Base-by-base conservation (phyloP, 1,284 basidiomycete genomes). In the Caloboletus firmus region DNA sequence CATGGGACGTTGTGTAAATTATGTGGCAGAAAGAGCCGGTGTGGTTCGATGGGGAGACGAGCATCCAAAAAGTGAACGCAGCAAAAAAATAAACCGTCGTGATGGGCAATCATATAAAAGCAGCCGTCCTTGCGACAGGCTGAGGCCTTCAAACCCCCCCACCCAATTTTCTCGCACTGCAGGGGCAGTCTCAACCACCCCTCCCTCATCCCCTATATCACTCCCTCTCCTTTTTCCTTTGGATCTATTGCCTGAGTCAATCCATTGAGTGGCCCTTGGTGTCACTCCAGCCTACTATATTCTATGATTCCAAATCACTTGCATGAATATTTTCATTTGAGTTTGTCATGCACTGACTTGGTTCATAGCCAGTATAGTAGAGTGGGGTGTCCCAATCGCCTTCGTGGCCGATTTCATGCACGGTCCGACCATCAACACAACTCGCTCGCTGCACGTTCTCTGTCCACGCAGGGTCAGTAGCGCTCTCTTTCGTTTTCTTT, bases 311-410 rank as follows among this genome's bases (percentile, higher is more conserved):
- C 71, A 70, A 71, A 53, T 68, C 59, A 63, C 26, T 44, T 36
- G 58, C 53, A 34, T 51, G 53, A 42, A 55, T 66, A 62, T 45
- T 26, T 69, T 66, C 67, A 52, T 9, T 72, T 6, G 66, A 62
- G 69, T 59, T 56, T 64, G 70, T 54, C 57, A 58, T 22, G 54
- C 51, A 4, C 12, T 65, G 59, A 55, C 30, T 71, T 68, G 70
- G 70, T 72, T 69, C 67, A 69, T 69, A 66, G 69, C 58, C 62
- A 57, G 60, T 49, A 69, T 69, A 64, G 67, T 70, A 64, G 66
- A 49, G 0, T 10, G 49, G 62, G 54, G 68, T 65, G 70, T 70
- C 70, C 57, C 53, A 57, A 30, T 22, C 9, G 53, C 49, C 31
- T 35, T 47, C 18, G 24, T 58, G 57, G 56, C 31, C 20, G 32